These are phyloP conservation scores for Aspergillus candidus DNA, from an alignment of 2,329 filamentous ascomycete genomes.

Conservation along the genomic window DNA sequence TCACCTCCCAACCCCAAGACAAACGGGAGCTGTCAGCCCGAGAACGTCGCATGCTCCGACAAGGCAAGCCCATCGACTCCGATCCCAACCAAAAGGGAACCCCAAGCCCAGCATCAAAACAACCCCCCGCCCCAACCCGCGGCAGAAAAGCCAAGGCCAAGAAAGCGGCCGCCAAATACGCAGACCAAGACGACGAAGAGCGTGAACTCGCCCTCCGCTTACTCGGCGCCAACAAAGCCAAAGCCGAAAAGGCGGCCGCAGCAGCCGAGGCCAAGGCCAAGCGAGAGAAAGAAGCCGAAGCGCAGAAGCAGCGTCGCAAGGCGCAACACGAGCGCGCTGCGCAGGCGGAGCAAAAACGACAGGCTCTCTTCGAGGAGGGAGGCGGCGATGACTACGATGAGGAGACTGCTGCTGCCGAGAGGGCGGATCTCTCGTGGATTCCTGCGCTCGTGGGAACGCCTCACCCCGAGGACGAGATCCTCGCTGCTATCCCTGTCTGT, in stretches of 20 bases:
- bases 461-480: constrained; percentile 69
- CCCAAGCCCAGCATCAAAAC: constrained; percentile 10
- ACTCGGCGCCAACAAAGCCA: constrained; percentile 60
- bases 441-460: constrained; percentile 65
- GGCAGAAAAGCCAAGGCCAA: constrained; percentile 79
- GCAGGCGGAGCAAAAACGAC: constrained; percentile 55
- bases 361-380: constrained; percentile 68
- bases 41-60: constrained; percentile 37
- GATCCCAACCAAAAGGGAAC: constrained; percentile 2
- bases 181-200: constrained; percentile 90
- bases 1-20: constrained; percentile 11
- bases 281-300: constrained; percentile 65
- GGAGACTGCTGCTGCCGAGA: constrained; percentile 38
- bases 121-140: constrained; percentile 41
- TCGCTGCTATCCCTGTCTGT: constrained; percentile 55
- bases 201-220: constrained; percentile 74
- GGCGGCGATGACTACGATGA: constrained; percentile 57
- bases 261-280: constrained; percentile 55
- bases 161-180: constrained; percentile 85
- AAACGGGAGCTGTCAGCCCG: constrained; percentile 33
- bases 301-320: constrained; percentile 66
- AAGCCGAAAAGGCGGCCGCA: constrained; percentile 59
- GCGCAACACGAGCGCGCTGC: constrained; percentile 75
- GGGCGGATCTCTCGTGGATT: constrained; percentile 56
- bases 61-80: constrained; percentile 24